A percentile compares a stretch with the other conserved stretches of the same genome.
Conservation (phyloP, 768 basidiomycete species). For the Lactarius indigo region DNA sequence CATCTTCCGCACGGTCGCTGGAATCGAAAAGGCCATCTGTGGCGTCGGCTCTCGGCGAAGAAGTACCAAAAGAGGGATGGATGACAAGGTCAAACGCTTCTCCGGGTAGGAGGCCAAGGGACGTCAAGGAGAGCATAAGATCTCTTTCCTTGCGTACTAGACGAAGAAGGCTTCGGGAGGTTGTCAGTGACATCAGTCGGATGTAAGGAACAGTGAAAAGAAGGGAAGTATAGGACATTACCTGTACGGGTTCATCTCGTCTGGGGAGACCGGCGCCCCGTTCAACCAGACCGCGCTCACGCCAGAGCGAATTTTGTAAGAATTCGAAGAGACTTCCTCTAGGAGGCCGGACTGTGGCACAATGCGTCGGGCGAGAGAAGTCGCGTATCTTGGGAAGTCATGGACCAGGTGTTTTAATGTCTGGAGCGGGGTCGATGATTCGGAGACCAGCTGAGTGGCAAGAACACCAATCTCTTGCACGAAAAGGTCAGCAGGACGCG, state of each 20-base stretch:
- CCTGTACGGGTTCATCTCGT: conserved; percentile 70
- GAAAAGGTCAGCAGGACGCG: conserved; percentile 41
- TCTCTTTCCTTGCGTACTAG: conserved; percentile 68
- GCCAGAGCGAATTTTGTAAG: conserved; percentile 49
- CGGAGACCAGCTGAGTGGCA: conserved; percentile 69
- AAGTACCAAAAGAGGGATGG: conserved; percentile 52
- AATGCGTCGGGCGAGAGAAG: conserved; percentile 69
- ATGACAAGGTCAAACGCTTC: conserved; percentile 75
- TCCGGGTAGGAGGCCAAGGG: conserved; percentile 55
- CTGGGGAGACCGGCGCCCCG: conserved; percentile 56
- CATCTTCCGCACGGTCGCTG: conserved; percentile 80
- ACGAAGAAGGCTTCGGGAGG: conserved; percentile 51
- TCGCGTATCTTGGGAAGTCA: conserved; percentile 86
- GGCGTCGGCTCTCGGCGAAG: conserved; percentile 47
- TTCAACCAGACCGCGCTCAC: conserved; percentile 75
- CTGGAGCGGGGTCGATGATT: conserved; percentile 49
- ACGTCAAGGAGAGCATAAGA: conserved; percentile 54
- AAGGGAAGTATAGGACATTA: conserved; percentile 28
- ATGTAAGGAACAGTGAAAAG: background rate
- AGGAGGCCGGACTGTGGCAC: conserved; percentile 45
- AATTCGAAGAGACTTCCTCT: conserved; percentile 57
- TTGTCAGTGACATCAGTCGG: conserved; percentile 4
- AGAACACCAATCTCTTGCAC: conserved; percentile 63
- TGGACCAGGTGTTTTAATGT: conserved; percentile 70
- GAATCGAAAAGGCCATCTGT: conserved; percentile 85